Evolutionary conservation across 768 basidiomycete genomes (phyloP).

Genomic region (Sarcodon aspratus): DNA sequence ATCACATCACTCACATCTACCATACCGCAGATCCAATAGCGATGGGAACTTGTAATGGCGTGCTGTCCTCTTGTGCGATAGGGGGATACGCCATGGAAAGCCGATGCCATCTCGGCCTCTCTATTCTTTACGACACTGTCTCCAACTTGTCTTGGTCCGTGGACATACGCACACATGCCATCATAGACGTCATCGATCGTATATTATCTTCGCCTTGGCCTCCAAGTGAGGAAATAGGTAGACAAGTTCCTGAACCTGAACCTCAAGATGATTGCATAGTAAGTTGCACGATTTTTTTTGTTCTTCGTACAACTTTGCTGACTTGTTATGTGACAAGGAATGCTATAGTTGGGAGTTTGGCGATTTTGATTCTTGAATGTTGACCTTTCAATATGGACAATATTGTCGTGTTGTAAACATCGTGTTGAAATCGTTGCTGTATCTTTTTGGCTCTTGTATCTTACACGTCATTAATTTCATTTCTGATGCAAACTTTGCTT

Average conservation of each 20-base stretch:
- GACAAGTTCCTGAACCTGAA: conserved; percentile 30
- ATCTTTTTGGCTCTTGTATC: too few species aligned
- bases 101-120: conserved; percentile 79
- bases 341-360: conserved; percentile 68
- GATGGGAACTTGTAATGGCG: conserved; percentile 73
- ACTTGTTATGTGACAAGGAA: conserved; percentile 30
- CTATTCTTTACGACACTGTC: conserved; percentile 80
- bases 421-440: too few species aligned
- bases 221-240: conserved; percentile 19
- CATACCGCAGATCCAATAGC: conserved; percentile 93
- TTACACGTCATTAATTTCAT: too few species aligned
- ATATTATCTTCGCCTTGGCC: conserved; percentile 43
- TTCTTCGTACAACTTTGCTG: conserved; percentile 1
- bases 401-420: too few species aligned
- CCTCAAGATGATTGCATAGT: conserved; percentile 60
- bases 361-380: conserved; percentile 14
- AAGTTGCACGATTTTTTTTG: conserved; percentile 10
- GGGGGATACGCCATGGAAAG: conserved; percentile 84
- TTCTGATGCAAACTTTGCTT: too few species aligned
- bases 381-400: too few species aligned
- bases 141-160: conserved; percentile 71
- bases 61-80: conserved; percentile 66
- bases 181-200: conserved; percentile 60
- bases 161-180: conserved; percentile 58
- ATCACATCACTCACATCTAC: conserved; percentile 80